Percentiles rank a stretch among this genome's conserved stretches.
Evolutionary conservation across 495 filamentous ascomycete genomes (phyloP).

Genomic region (Penicillium cinerascens): DNA sequence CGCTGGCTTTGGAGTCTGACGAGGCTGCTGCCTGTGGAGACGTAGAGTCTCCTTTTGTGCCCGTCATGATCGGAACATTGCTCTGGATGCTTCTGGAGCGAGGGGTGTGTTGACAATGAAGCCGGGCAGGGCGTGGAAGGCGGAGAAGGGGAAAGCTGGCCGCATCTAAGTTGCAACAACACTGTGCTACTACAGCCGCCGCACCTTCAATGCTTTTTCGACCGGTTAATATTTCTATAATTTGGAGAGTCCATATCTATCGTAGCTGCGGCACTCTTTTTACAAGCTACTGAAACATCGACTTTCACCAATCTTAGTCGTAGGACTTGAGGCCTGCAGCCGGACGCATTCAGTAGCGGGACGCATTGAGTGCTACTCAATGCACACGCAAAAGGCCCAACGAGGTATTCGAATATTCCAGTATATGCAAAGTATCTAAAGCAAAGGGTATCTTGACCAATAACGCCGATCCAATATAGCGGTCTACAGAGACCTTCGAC

Average conservation of each 20-base stretch:
- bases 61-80: conserved; percentile 41
- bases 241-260: no score
- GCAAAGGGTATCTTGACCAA: conserved; percentile 36
- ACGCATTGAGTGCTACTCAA: neutral
- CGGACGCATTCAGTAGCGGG: neutral
- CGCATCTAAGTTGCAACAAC: neutral
- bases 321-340: neutral
- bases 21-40: conserved; percentile 27
- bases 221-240: neutral
- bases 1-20: conserved; percentile 19
- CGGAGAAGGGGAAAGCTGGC: conserved; percentile 12
- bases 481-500: conserved; percentile 10
- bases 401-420: neutral
- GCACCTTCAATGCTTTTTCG: neutral
- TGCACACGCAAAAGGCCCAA: neutral
- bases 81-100: conserved; percentile 7
- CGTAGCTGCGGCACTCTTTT: neutral
- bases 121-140: neutral
- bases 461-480: conserved; percentile 29
- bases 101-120: conserved; percentile 1
- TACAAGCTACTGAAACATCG: neutral
- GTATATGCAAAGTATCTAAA: conserved; percentile 5
- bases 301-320: neutral
- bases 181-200: neutral
- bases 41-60: conserved; percentile 35